phyloP scores from a whole-genome alignment of 1,139 yeast genomes.

The Kluyveromyces marxianus region DNA sequence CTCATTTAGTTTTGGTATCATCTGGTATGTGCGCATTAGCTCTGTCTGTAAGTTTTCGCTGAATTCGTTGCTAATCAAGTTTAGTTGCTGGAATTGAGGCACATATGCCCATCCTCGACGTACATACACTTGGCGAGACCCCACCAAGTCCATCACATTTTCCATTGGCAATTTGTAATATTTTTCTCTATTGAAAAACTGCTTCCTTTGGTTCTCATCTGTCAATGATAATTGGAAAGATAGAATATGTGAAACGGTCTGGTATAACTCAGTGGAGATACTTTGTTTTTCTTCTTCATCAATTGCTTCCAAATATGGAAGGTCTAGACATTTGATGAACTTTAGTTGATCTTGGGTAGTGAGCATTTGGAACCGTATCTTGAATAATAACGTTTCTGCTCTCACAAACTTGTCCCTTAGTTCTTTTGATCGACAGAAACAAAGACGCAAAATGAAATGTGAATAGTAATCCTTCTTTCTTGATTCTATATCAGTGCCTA shows the following conservation, averaged over 20 bases:
- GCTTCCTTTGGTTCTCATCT: slow-evolving; percentile 30
- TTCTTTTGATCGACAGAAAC: slow-evolving; percentile 87
- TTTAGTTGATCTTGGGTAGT: slow-evolving; percentile 64
- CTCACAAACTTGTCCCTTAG: slow-evolving; percentile 69
- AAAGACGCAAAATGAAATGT: slow-evolving; percentile 78
- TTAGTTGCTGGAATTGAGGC: slow-evolving; percentile 74
- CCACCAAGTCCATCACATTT: slow-evolving; percentile 67
- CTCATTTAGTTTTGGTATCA: slow-evolving; percentile 80
- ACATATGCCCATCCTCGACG: slow-evolving; percentile 72
- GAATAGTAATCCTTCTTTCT: slow-evolving; percentile 86
- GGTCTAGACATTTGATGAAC: slow-evolving; percentile 54
- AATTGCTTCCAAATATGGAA: slow-evolving; percentile 64
- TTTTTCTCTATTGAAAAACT: slow-evolving; percentile 44
- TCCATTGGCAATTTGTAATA: slow-evolving; percentile 85
- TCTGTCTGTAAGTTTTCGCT: slow-evolving; percentile 44
- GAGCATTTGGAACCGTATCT: slow-evolving; percentile 58
- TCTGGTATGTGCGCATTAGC: slow-evolving; percentile 62
- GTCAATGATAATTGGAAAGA: slow-evolving; percentile 29
- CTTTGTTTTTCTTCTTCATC: slow-evolving; percentile 50
- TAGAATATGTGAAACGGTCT: slow-evolving; percentile 36
- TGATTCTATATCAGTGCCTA: slow-evolving; percentile 44
- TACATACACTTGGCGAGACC: slow-evolving; percentile 59
- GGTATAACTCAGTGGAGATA: slow-evolving; percentile 45
- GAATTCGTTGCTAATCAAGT: slow-evolving; percentile 62
- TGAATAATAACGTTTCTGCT: slow-evolving; percentile 70